Evolutionary conservation across 2,329 filamentous ascomycete genomes (phyloP), one percentile per base, ranked within the genome.

Genomic region (Pleoardoris graminearum): DNA sequence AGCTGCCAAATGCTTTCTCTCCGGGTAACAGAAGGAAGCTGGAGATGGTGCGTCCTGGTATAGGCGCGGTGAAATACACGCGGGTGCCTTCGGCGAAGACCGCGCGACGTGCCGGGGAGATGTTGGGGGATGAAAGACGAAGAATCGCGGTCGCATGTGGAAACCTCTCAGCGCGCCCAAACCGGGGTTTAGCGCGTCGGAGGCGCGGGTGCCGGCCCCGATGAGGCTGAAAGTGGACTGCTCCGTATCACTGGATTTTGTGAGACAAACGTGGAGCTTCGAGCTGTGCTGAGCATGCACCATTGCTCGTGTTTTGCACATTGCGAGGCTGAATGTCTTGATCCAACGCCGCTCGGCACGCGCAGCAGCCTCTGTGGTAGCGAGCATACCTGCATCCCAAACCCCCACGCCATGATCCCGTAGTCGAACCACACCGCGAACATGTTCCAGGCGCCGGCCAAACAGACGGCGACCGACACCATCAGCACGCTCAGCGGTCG

Each of bases 401-500:
- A 19, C n/a, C 33, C n/a, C 51, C 44, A 29, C 55, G 43, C 54
- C 52, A 66, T 68, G 66, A 53, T 50, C 44, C 43, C 53, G 44
- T 70, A 63, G 47, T 42, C 53, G 16, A 12, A 33, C n/a, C 25
- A 23, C 38, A 32, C 42, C 47, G 47, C 42, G 50, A 71, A 59
- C 41, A 80, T 80, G 67, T 75, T 82, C 65, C 83, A 88, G 76
- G 89, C 91, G 69, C 94, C 94, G 65, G 91, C 91, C 71, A 94
- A 95, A 81, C 94, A 99, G 82, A 96, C 91, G 68, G 94, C 93
- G 64, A 88, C 90, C 69, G 91, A 96, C 71, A 97, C 94, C 36
- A 99, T 99, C 73, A 89, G 87, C 57, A 89, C 92, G 36, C 81
- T 97, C 55, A 95, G 91, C 75, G 87, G 87, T 67, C 89, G 94